Evolutionary conservation across 768 basidiomycete species (phyloP).

Genomic region (Dendrothele bispora): DNA sequence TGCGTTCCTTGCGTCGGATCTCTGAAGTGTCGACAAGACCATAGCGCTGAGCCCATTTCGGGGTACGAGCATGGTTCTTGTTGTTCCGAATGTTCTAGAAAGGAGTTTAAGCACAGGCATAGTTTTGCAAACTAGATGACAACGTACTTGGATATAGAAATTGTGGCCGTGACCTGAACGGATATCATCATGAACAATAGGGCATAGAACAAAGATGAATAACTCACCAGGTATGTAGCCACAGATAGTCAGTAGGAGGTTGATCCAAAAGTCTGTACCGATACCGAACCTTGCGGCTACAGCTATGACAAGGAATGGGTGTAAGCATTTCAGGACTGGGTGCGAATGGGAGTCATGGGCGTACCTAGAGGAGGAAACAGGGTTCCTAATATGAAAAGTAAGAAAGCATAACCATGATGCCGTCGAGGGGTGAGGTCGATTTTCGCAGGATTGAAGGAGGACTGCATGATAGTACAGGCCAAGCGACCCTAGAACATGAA

Average conservation of each 20-base stretch:
- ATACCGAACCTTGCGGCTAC: constrained; percentile 93
- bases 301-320: constrained; percentile 45
- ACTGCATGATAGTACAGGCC: too few relatives aligned
- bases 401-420: constrained; percentile 77
- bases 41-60: constrained; percentile 91
- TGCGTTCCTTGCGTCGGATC: constrained; percentile 73
- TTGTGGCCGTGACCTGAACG: constrained; percentile 83
- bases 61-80: constrained; percentile 89
- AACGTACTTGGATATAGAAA: constrained; percentile 81
- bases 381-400: constrained; percentile 87
- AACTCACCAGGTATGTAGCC: constrained; percentile 84
- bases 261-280: constrained; percentile 89
- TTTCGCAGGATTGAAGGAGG: constrained; percentile 37
- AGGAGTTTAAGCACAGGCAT: not conserved
- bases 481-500: too few relatives aligned
- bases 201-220: not conserved
- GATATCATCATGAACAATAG: not conserved
- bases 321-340: constrained; percentile 5
- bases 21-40: constrained; percentile 84
- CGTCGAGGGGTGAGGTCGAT: constrained; percentile 64
- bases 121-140: too few relatives aligned
- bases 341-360: constrained; percentile 20
- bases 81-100: constrained; percentile 91
- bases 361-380: constrained; percentile 88
- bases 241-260: constrained; percentile 82